These are phyloP conservation scores for Pichia deserticola DNA, from an alignment of 805 yeast species.

Conservation along the genomic window DNA sequence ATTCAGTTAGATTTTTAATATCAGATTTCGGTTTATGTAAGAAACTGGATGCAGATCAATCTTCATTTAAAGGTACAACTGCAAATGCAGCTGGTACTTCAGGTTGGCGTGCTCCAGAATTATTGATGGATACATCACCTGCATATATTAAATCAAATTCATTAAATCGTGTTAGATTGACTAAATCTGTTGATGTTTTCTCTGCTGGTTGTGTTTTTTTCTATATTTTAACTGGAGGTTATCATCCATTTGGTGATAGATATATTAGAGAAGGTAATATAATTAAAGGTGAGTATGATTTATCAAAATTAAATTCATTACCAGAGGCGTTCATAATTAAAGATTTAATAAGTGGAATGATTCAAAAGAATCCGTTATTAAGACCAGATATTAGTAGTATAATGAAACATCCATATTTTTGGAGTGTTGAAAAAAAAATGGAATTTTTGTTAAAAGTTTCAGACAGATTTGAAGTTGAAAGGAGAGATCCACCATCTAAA, in stretches of 20 bases:
- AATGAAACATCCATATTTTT: slow-evolving; percentile 81
- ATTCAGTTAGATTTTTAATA: slow-evolving; percentile 63
- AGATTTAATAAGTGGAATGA: slow-evolving; percentile 69
- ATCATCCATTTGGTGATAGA: slow-evolving; percentile 93
- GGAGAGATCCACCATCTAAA: slow-evolving; percentile 66
- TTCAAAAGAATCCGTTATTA: slow-evolving; percentile 50
- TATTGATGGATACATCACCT: slow-evolving; percentile 40
- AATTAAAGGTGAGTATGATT: slow-evolving; percentile 52
- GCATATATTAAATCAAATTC: slow-evolving; percentile 12
- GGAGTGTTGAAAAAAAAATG: slow-evolving; percentile 66
- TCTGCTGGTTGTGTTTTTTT: slow-evolving; percentile 92
- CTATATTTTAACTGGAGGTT: slow-evolving; percentile 74
- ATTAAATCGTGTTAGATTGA: slow-evolving; percentile 48
- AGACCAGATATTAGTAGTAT: slow-evolving; percentile 69
- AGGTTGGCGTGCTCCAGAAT: slow-evolving; percentile 98
- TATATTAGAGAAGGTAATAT: slow-evolving; percentile 86
- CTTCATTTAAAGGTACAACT: slow-evolving; percentile 87
- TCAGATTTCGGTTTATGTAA: slow-evolving; percentile 97
- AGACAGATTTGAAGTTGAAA: slow-evolving; percentile 87
- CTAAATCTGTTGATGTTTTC: slow-evolving; percentile 88
- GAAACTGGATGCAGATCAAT: slow-evolving; percentile 83
- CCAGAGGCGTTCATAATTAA: slow-evolving; percentile 55
- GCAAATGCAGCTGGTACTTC: slow-evolving; percentile 94
- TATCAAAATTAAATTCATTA: slow-evolving; percentile 38
- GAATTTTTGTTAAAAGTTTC: slow-evolving; percentile 83